Conservation (phyloP, 1,284 basidiomycete genomes). For the Bothia castanella region DNA sequence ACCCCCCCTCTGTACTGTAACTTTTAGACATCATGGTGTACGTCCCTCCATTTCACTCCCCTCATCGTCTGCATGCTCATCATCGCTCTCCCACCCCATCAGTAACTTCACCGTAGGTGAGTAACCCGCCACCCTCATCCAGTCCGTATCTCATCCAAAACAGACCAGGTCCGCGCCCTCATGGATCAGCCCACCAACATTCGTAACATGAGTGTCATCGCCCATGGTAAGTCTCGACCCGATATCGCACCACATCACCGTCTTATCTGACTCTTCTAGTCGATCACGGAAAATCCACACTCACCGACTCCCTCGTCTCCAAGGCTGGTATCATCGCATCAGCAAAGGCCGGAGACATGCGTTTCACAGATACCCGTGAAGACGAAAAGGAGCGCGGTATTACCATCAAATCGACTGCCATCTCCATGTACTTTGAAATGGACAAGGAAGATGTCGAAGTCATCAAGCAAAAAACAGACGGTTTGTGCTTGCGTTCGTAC, state of each 20-base stretch:
- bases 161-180: conserved; percentile 85
- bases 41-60: conserved; percentile 35
- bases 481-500: conserved; percentile 37
- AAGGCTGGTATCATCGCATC: conserved; percentile 99
- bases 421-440: conserved; percentile 99
- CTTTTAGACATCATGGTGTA: conserved; percentile 71
- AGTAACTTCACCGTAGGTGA: conserved; percentile 87
- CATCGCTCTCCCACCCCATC: conserved; percentile 28
- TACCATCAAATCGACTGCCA: conserved; percentile 99
- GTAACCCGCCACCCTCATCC: conserved; percentile 22
- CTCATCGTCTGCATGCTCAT: conserved; percentile 34
- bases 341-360: conserved; percentile 94
- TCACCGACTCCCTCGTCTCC: conserved; percentile 98
- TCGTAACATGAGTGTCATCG: conserved; percentile 98
- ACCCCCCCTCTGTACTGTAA: conserved; percentile 35
- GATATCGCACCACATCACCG: conserved; percentile 10
- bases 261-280: conserved; percentile 48
- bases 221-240: conserved; percentile 64
- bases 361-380: conserved; percentile 96
- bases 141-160: conserved; percentile 16
- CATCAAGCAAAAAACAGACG: conserved; percentile 93
- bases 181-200: conserved; percentile 93
- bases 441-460: conserved; percentile 81
- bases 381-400: conserved; percentile 99
- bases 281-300: conserved; percentile 99